Percentiles rank a stretch among this genome's conserved stretches.
Conservation (phyloP, 805 yeast species). For the Saccharomycopsis babjevae region DNA sequence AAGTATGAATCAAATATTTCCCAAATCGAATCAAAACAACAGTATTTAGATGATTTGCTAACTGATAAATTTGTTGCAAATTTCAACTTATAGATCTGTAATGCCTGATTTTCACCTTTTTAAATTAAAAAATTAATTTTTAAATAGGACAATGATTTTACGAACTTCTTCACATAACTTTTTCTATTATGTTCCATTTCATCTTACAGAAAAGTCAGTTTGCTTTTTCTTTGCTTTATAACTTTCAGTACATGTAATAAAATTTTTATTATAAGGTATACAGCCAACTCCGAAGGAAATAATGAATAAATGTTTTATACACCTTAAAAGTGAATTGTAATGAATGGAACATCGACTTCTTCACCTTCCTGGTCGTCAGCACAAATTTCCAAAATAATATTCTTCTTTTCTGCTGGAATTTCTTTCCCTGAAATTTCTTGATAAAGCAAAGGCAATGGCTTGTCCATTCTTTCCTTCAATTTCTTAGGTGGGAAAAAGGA, state of each 20-base stretch:
- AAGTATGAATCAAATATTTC: not conserved
- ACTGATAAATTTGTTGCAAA: not conserved
- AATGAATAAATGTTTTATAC: not conserved
- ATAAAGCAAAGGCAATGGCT: conserved; percentile 65
- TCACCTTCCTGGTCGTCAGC: conserved; percentile 89
- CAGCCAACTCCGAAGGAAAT: too few relatives aligned
- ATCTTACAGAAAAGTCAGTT: not conserved
- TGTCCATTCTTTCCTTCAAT: conserved; percentile 59
- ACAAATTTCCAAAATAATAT: conserved; percentile 80
- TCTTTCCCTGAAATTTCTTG: conserved; percentile 81
- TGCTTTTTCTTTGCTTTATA: too few relatives aligned
- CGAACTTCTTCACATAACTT: not conserved
- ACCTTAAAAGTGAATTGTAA: conserved; percentile 44
- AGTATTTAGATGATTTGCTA: not conserved
- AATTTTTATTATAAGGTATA: too few relatives aligned
- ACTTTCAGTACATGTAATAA: not conserved
- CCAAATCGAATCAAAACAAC: not conserved
- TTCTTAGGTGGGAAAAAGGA: conserved; percentile 91
- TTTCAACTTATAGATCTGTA: not conserved
- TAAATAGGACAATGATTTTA: too few relatives aligned
- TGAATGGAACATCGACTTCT: conserved; percentile 90
- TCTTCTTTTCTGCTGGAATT: conserved; percentile 59
- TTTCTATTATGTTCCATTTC: not conserved
- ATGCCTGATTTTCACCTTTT: not conserved
- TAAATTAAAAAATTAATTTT: not conserved